Evolutionary conservation across 1,139 yeast species (phyloP).

Genomic region (Candida buenavistaensis): DNA sequence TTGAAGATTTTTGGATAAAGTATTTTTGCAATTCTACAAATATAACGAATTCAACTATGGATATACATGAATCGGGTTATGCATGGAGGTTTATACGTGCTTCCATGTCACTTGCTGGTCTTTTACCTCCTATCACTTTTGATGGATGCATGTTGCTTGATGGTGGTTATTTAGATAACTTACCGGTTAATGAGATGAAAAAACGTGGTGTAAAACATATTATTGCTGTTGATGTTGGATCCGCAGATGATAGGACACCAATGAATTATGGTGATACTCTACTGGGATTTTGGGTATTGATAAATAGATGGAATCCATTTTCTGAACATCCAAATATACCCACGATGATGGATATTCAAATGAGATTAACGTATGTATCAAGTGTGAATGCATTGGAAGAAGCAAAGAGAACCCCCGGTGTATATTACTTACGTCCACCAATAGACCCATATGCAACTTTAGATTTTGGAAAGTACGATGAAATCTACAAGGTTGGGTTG

Average conservation of each 20-base stretch:
- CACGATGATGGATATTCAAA: conserved; percentile 91
- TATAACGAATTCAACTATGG: conserved; percentile 94
- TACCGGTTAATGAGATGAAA: conserved; percentile 91
- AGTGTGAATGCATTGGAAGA: conserved; percentile 89
- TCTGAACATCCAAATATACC: conserved; percentile 88
- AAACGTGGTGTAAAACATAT: conserved; percentile 83
- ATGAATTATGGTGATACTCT: conserved; percentile 91
- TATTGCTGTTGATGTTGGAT: conserved; percentile 97
- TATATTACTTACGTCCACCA: conserved; percentile 91
- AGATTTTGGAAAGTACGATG: conserved; percentile 91
- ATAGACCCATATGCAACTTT: conserved; percentile 88
- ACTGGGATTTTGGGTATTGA: conserved; percentile 87
- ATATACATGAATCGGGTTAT: conserved; percentile 85
- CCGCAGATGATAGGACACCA: conserved; percentile 88
- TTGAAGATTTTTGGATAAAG: conserved; percentile 94
- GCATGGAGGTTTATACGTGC: conserved; percentile 97
- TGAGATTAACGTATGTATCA: conserved; percentile 90
- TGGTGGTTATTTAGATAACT: conserved; percentile 93
- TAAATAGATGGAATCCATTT: conserved; percentile 90
- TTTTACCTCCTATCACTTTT: conserved; percentile 85
- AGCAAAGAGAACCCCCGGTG: conserved; percentile 84
- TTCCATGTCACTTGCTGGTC: conserved; percentile 94
- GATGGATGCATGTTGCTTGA: conserved; percentile 92
- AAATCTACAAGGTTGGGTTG: conserved; percentile 79
- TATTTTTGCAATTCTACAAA: conserved; percentile 93